Percentiles rank a stretch among this genome's conserved stretches.
Conservation (phyloP, 306 rosid species). For the Cicer yamashitae region DNA sequence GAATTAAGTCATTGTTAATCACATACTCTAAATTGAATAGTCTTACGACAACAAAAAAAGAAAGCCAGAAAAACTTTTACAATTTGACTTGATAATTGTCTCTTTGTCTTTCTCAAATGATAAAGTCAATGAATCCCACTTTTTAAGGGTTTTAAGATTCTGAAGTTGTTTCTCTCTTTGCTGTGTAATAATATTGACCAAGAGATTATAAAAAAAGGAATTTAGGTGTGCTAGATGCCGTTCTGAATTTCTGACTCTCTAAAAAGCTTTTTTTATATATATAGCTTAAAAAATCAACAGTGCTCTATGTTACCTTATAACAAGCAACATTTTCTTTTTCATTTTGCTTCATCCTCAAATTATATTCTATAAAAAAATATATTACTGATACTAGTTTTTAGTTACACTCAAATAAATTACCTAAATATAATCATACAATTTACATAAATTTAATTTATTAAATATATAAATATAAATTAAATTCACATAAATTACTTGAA, state of each 20-base stretch:
- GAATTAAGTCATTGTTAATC: not conserved
- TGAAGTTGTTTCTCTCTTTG: not conserved
- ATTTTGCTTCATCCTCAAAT: not conserved
- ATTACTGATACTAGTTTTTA: no score
- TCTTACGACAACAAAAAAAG: not conserved
- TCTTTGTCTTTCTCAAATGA: not conserved
- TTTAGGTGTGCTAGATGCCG: constrained; percentile 36
- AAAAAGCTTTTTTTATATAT: not conserved
- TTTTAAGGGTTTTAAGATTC: constrained; percentile 42
- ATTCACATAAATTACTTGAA: no score
- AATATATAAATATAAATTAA: no score
- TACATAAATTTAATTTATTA: no score
- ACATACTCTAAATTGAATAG: not conserved
- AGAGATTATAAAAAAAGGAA: constrained; percentile 7
- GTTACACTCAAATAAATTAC: no score
- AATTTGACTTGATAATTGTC: constrained; percentile 1
- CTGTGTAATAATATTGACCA: constrained; percentile 15
- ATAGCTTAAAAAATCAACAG: constrained; percentile 13
- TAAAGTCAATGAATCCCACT: constrained; percentile 33
- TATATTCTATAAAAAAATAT: not conserved
- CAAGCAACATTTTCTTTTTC: constrained; percentile 23
- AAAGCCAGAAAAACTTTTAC: constrained; percentile 1
- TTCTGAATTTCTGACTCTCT: constrained; percentile 43
- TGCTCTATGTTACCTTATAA: constrained; percentile 26
- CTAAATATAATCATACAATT: no score